Evolutionary conservation across 1,139 yeast genomes (phyloP).

Genomic region (Hyphopichia fennica): DNA sequence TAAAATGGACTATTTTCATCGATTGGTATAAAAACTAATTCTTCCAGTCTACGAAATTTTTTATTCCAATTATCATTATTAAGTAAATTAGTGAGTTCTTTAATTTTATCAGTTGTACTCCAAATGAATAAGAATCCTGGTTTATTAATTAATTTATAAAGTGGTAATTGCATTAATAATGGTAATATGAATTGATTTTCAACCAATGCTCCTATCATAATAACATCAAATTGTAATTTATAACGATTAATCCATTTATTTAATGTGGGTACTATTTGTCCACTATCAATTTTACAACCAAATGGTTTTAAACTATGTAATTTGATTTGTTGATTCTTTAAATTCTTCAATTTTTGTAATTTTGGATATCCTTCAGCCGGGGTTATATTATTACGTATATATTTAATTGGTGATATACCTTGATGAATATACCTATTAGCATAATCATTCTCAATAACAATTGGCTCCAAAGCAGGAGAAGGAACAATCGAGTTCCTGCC

Average conservation of each 20-base stretch:
- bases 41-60: conserved; percentile 87
- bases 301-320: conserved; percentile 61
- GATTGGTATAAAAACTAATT: conserved; percentile 67
- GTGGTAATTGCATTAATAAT: conserved; percentile 61
- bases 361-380: conserved; percentile 87
- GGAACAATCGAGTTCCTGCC: neutral
- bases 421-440: conserved; percentile 67
- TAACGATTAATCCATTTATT: conserved; percentile 59
- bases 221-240: conserved; percentile 75
- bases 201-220: conserved; percentile 85
- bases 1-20: conserved; percentile 60
- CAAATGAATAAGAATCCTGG: conserved; percentile 87
- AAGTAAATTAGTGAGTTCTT: conserved; percentile 57
- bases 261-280: conserved; percentile 55
- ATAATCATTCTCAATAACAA: conserved; percentile 55
- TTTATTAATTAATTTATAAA: conserved; percentile 70
- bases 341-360: conserved; percentile 61
- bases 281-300: conserved; percentile 58
- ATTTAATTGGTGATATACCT: conserved; percentile 56
- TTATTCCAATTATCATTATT: conserved; percentile 63
- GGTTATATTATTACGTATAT: conserved; percentile 61
- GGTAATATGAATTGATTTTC: conserved; percentile 69
- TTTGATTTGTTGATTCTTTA: conserved; percentile 53
- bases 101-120: conserved; percentile 75
- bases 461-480: neutral